Evolutionary conservation across 129 eudicot species (phyloP).

Genomic region (Chrysanthemum lavandulifolium): DNA sequence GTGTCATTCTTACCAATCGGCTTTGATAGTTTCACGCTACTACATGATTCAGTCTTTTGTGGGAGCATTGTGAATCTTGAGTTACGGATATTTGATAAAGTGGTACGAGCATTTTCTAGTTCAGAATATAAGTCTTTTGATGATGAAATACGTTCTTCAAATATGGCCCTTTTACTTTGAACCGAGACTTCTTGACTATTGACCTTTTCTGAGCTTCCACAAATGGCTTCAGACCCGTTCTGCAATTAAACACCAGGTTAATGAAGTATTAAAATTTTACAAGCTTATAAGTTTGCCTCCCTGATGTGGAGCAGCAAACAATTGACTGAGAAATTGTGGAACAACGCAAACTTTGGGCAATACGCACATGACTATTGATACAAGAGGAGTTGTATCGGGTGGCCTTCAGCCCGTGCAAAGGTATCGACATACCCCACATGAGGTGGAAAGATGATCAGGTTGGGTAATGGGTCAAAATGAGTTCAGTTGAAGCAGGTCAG

Average conservation of each 20-base stretch:
- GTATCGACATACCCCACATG: background rate
- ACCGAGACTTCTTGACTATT: constrained; percentile 18
- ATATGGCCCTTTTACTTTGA: constrained; percentile 28
- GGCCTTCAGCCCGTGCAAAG: no score
- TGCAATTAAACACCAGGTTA: constrained; percentile 39
- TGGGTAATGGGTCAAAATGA: background rate
- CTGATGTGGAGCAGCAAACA: background rate
- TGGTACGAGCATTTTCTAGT: constrained; percentile 31
- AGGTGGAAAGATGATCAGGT: background rate
- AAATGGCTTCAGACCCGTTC: constrained; percentile 40
- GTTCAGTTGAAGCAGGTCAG: background rate
- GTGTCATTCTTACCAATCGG: constrained; percentile 24
- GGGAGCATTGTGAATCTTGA: constrained; percentile 35
- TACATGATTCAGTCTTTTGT: constrained; percentile 13
- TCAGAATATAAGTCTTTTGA: constrained; percentile 56
- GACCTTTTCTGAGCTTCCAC: constrained; percentile 31
- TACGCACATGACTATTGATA: background rate
- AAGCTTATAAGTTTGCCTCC: background rate
- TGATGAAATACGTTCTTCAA: constrained; percentile 42
- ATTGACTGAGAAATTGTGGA: background rate
- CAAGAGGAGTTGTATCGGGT: background rate
- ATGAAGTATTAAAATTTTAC: constrained; percentile 1
- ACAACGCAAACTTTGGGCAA: background rate
- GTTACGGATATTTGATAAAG: constrained; percentile 30
- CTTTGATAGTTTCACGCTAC: constrained; percentile 28